Evolutionary conservation across 257 asterid species (phyloP).

Genomic region (Scutellaria minor): DNA sequence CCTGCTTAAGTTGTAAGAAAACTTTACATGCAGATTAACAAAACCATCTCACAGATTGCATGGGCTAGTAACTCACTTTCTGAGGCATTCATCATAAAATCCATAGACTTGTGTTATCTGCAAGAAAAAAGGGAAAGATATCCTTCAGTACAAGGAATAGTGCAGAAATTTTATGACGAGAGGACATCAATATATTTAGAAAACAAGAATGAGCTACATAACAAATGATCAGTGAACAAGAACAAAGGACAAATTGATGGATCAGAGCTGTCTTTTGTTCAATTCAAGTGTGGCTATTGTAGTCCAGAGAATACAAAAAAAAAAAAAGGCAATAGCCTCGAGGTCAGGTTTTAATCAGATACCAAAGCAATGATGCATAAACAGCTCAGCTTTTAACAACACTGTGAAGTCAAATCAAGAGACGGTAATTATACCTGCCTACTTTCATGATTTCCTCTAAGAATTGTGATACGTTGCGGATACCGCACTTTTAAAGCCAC

Average conservation of each 20-base stretch:
- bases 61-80: slow-evolving; percentile 67
- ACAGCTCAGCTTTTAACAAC: neutral
- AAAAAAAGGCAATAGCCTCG: neutral
- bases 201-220: slow-evolving; percentile 13
- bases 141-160: slow-evolving; percentile 24
- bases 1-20: too few relatives aligned
- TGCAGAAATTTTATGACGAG: neutral
- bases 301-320: neutral
- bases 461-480: slow-evolving; percentile 76
- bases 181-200: neutral
- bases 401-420: neutral
- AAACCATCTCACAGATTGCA: neutral
- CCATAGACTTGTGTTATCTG: slow-evolving; percentile 92
- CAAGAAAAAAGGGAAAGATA: slow-evolving; percentile 35
- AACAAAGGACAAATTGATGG: slow-evolving; percentile 10
- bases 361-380: slow-evolving; percentile 1
- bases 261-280: slow-evolving; percentile 13
- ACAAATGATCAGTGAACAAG: neutral
- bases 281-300: neutral
- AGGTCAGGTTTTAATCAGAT: neutral
- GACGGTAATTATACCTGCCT: slow-evolving; percentile 53
- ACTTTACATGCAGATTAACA: too few relatives aligned
- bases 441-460: slow-evolving; percentile 80
- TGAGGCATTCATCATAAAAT: slow-evolving; percentile 82
- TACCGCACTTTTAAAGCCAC: slow-evolving; percentile 73